phyloP scores from a whole-genome alignment of 2,329 filamentous ascomycete species.

The Neurospora crassa region DNA sequence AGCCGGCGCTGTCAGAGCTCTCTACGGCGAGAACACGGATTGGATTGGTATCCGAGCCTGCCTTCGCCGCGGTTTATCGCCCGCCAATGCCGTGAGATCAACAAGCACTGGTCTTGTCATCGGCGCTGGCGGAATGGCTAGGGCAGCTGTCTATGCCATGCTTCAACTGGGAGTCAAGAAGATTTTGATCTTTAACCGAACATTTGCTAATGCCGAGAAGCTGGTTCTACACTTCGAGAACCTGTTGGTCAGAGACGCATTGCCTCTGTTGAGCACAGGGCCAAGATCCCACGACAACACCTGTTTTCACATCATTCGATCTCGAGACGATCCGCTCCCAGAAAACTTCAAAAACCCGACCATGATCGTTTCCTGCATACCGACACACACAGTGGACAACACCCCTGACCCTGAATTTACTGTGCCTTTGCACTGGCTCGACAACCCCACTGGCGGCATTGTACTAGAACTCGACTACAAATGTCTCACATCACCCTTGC shows the following conservation, averaged over 20 bases:
- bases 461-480: slow-evolving; percentile 69
- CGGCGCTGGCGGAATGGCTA: slow-evolving; percentile 65
- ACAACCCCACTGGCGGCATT: slow-evolving; percentile 64
- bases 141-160: slow-evolving; percentile 70
- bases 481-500: slow-evolving; percentile 60
- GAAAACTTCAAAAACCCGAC: slow-evolving; percentile 53
- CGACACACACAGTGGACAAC: slow-evolving; percentile 56
- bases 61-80: slow-evolving; percentile 61
- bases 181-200: slow-evolving; percentile 67
- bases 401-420: slow-evolving; percentile 59
- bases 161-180: slow-evolving; percentile 67
- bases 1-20: slow-evolving; percentile 54
- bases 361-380: slow-evolving; percentile 68
- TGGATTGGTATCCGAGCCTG: slow-evolving; percentile 73
- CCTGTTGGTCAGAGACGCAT: slow-evolving; percentile 33
- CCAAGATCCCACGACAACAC: slow-evolving; percentile 30
- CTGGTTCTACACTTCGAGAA: slow-evolving; percentile 62
- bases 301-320: slow-evolving; percentile 49
- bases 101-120: slow-evolving; percentile 49
- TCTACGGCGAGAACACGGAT: slow-evolving; percentile 74
- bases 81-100: slow-evolving; percentile 54
- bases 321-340: slow-evolving; percentile 55
- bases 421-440: slow-evolving; percentile 59
- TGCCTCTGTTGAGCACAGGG: slow-evolving; percentile 34
- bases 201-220: slow-evolving; percentile 53